phyloP scores from a whole-genome alignment of 2,329 filamentous ascomycete genomes.

The Arthrinium phaeospermum region DNA sequence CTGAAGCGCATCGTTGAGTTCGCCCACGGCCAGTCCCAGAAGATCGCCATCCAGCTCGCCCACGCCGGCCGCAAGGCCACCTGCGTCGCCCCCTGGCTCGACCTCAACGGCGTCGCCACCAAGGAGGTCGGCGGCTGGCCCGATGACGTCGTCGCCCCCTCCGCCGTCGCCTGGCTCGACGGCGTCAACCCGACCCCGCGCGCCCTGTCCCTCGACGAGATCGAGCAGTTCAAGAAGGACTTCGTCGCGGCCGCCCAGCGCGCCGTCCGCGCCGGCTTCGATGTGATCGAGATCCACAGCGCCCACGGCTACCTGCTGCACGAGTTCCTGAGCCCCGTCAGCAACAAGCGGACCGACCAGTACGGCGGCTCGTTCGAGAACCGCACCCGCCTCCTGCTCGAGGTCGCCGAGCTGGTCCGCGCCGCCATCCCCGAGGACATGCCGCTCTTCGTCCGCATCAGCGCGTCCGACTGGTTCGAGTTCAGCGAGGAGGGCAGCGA shows the following conservation, averaged over 20 bases:
- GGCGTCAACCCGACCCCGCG: slow-evolving; percentile 62
- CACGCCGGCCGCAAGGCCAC: slow-evolving; percentile 62
- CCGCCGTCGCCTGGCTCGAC: slow-evolving; percentile 60
- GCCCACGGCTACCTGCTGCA: slow-evolving; percentile 81
- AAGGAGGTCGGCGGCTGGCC: slow-evolving; percentile 45
- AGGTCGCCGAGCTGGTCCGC: slow-evolving; percentile 68
- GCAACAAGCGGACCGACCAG: slow-evolving; percentile 71
- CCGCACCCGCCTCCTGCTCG: slow-evolving; percentile 69
- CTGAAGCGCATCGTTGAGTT: slow-evolving; percentile 69
- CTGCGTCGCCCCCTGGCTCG: slow-evolving; percentile 42
- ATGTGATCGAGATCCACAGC: slow-evolving; percentile 74
- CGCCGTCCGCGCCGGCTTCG: slow-evolving; percentile 57
- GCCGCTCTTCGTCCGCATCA: slow-evolving; percentile 72
- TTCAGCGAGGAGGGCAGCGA: slow-evolving; percentile 45
- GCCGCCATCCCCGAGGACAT: slow-evolving; percentile 65
- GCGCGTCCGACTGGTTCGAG: slow-evolving; percentile 73
- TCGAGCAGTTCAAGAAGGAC: slow-evolving; percentile 41
- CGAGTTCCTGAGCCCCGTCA: slow-evolving; percentile 70
- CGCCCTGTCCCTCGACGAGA: slow-evolving; percentile 57
- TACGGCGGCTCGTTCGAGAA: slow-evolving; percentile 78
- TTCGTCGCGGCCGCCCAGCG: slow-evolving; percentile 42
- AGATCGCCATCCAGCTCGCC: slow-evolving; percentile 73
- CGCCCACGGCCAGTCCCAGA: slow-evolving; percentile 59
- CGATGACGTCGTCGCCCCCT: slow-evolving; percentile 57
- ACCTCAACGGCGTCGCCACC: slow-evolving; percentile 31